phyloP scores from a whole-genome alignment of 352 stramenopile species.

The Globisporangium alternatum region DNA sequence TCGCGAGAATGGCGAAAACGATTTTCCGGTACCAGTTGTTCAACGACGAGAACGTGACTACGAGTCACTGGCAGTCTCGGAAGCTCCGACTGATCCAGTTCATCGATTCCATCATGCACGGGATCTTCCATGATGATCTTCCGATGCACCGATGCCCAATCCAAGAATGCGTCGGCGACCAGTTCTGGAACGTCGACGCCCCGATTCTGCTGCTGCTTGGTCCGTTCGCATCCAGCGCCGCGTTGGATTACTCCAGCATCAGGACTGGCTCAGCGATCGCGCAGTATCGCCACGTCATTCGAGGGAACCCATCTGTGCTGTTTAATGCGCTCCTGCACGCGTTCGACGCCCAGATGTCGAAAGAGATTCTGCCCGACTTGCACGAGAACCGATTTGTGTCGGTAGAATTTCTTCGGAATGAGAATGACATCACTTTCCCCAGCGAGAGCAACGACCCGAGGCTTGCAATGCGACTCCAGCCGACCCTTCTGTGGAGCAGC shows the following conservation, averaged over 20 bases:
- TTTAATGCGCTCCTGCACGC: constrained; percentile 55
- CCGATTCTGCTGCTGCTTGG: constrained; percentile 62
- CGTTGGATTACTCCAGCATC: constrained; percentile 28
- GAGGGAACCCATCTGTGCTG: constrained; percentile 52
- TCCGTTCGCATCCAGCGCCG: constrained; percentile 53
- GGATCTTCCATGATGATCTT: constrained; percentile 52
- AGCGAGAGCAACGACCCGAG: constrained; percentile 48
- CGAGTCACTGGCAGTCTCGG: constrained; percentile 47
- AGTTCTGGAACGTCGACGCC: constrained; percentile 77
- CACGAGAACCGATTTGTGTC: constrained; percentile 53
- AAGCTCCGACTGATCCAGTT: constrained; percentile 62
- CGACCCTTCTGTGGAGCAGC: constrained; percentile 35
- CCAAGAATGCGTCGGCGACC: constrained; percentile 42
- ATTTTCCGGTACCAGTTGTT: constrained; percentile 65
- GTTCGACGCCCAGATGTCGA: constrained; percentile 50
- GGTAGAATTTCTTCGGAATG: constrained; percentile 50
- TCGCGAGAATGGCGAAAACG: constrained; percentile 70
- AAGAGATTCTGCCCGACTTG: constrained; percentile 49
- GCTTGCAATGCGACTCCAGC: constrained; percentile 41
- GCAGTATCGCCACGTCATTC: constrained; percentile 47
- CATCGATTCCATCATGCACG: constrained; percentile 68
- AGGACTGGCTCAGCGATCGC: constrained; percentile 18
- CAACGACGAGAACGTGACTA: constrained; percentile 39
- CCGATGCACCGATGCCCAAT: constrained; percentile 22
- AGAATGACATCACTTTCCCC: constrained; percentile 54